Base-by-base conservation (phyloP, 495 filamentous ascomycete genomes). In the Elasticomyces elasticus region DNA sequence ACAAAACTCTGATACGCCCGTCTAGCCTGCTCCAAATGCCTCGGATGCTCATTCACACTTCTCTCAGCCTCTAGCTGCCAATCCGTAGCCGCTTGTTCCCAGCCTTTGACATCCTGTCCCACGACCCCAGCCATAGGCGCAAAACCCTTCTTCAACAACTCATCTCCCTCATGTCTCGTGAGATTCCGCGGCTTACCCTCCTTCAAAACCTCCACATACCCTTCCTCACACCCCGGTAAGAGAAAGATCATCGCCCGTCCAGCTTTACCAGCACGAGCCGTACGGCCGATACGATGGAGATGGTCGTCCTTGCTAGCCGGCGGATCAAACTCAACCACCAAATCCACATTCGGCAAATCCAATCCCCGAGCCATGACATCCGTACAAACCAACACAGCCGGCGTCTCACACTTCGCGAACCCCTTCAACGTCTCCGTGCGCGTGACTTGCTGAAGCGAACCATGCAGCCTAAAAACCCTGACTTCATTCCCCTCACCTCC, bases 281-380 rank as follows among this genome's bases (percentile, higher is more conserved):
- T 98, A 64, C 92, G 86, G 38, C 92, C 92, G 55, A 97, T 86
- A 41, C 92, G 85, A 64, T 98, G 92, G 2, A 95, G 73, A 66
- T 98, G 92, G 59, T 98, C 92, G 48, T 89, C 83, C 2, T 84
- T 77, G 61, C 83, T 86, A 71, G 95, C 96, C 4, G 92, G 84
- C 0, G 92, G 89, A 64, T 96, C 92, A 66, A 92, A 96, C 65
- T 98, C 91, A 53, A 97, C 77, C 27, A 96, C 85, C 17, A 94
- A 76, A 62, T 98, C 92, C 35, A 97, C 85, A 41, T 94, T 90
- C 0, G 91, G 89, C 2, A 98, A 74, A 70, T 98, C 92, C 27
- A 97, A 79, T 63, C 92, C 92, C 50, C 92, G 86, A 19, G 92
- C 90, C 19, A 91, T 86, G 40, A 98, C 91, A 61, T 97, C 92